phyloP scores from a whole-genome alignment of 805 yeast genomes.

The Candida vaughaniae region DNA sequence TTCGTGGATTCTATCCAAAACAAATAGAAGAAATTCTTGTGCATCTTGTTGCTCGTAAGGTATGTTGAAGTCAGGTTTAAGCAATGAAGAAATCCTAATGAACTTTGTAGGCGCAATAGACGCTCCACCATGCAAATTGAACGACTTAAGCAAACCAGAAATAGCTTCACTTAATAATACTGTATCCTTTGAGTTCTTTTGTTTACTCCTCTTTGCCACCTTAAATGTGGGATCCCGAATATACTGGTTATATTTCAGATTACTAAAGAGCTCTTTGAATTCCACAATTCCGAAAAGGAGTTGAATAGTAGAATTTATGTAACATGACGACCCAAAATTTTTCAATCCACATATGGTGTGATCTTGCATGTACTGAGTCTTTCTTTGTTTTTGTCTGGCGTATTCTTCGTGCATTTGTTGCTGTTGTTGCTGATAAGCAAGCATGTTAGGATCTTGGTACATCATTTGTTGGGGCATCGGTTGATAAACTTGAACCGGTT shows the following conservation, averaged over 20 bases:
- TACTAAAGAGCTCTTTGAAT: constrained; percentile 50
- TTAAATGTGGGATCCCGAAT: constrained; percentile 34
- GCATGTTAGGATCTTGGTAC: constrained; percentile 18
- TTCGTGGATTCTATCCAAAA: constrained; percentile 67
- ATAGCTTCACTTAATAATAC: constrained; percentile 49
- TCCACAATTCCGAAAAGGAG: constrained; percentile 55
- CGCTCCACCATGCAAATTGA: constrained; percentile 57
- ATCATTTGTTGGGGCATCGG: constrained; percentile 33
- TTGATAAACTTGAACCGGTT: background rate
- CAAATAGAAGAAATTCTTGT: constrained; percentile 67
- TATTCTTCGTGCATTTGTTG: constrained; percentile 10
- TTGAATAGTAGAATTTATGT: constrained; percentile 72
- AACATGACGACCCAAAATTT: constrained; percentile 74
- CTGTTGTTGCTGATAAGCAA: constrained; percentile 20
- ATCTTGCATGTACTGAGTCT: constrained; percentile 27
- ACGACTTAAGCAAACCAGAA: constrained; percentile 53
- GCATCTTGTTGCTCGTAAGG: constrained; percentile 82
- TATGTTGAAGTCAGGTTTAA: constrained; percentile 66
- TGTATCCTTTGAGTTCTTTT: constrained; percentile 18
- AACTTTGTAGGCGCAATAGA: constrained; percentile 67
- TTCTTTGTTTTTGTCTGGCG: constrained; percentile 4
- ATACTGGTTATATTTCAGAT: constrained; percentile 44
- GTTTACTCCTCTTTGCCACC: constrained; percentile 20
- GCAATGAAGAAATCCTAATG: constrained; percentile 46
- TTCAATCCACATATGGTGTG: constrained; percentile 58